Evolutionary conservation across 352 stramenopile genomes (phyloP).

Genomic region (Phytophthora macrochlamydospora): DNA sequence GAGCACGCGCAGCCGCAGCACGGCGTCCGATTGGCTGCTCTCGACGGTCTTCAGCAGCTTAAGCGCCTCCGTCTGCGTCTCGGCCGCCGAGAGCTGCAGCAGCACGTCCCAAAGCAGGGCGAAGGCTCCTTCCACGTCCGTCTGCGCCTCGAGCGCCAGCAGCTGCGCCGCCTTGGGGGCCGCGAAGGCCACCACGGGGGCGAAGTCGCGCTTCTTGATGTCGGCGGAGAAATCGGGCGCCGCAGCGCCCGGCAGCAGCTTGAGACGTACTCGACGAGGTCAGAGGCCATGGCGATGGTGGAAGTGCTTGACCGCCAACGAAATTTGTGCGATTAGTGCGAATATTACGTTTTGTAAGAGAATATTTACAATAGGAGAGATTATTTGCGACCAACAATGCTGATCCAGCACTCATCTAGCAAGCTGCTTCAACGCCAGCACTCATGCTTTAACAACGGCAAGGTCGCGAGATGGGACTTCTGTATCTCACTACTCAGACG

Average conservation of each 20-base stretch:
- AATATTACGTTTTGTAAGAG: too few species aligned
- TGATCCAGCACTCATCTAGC: too few species aligned
- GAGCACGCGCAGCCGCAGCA: slow-evolving; percentile 75
- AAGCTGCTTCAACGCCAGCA: too few species aligned
- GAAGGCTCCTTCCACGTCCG: slow-evolving; percentile 79
- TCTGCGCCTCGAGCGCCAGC: slow-evolving; percentile 73
- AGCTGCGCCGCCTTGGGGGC: slow-evolving; percentile 57
- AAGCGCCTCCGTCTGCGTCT: slow-evolving; percentile 37
- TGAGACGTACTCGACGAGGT: slow-evolving; percentile 82
- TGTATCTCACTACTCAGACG: too few species aligned
- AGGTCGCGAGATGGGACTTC: too few species aligned
- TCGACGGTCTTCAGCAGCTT: slow-evolving; percentile 59
- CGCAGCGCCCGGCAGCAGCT: slow-evolving; percentile 58
- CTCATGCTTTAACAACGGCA: too few species aligned
- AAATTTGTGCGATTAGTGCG: too few species aligned
- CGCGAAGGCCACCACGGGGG: slow-evolving; percentile 54
- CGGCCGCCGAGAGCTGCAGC: slow-evolving; percentile 37
- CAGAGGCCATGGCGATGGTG: slow-evolving; percentile 34
- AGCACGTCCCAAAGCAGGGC: slow-evolving; percentile 68
- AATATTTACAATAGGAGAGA: too few species aligned
- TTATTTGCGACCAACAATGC: too few species aligned
- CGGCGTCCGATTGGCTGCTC: slow-evolving; percentile 53
- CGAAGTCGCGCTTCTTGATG: slow-evolving; percentile 70
- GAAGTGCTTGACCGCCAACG: too few species aligned
- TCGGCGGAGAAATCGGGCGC: slow-evolving; percentile 52